Base-by-base conservation (phyloP, 208 protist species). In the Crithidia bombi region DNA sequence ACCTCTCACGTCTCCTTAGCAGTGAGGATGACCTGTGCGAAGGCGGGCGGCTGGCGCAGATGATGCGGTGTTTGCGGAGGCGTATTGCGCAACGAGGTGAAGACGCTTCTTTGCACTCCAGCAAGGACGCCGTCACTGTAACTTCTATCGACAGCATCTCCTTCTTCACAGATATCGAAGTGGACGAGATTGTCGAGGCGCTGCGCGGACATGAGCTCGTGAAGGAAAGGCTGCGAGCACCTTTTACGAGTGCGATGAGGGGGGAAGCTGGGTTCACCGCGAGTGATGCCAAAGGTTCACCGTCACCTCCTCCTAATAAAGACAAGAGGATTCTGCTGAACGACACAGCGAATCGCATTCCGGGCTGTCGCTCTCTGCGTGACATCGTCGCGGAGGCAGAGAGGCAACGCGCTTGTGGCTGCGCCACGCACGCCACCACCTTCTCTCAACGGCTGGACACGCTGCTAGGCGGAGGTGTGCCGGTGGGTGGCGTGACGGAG, bases 391-490 rank as follows among this genome's bases (percentile, higher is more conserved):
- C 39, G 0, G 70, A 76, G 6, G 21, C 44, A 1, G 7, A 30
- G 38, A 17, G 5, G 10, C 28, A 41, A 2, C 56, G 49, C 2
- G 11, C 30, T 14, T 19, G 12, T 10, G 70, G 63, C 5, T 17
- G 17, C 21, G 33, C 66, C 21, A 54, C 63, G 3, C 85, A 72
- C 17, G 71, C 93, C 6, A 85, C 87, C 6, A 96, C 92, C 1
- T 91, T 92, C 65, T 94, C 80, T 28, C 63, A 75, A 19, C 71
- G 46, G 26, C 79, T 98, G 6, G 94, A 98, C 65, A 52, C 81
- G 32, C 55, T 94, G 32, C 81, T 98, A 2, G 86, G 89, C 15
- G 78, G 78, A 10, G 95, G 95, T 11, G 52, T 97, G 3, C 78
- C 46, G n/a, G 77, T 83, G 2, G 79, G 79, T 0, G 38, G 61